Base-by-base conservation (phyloP, 352 stramenopile species). In the Globisporangium rhizosaccharum region DNA sequence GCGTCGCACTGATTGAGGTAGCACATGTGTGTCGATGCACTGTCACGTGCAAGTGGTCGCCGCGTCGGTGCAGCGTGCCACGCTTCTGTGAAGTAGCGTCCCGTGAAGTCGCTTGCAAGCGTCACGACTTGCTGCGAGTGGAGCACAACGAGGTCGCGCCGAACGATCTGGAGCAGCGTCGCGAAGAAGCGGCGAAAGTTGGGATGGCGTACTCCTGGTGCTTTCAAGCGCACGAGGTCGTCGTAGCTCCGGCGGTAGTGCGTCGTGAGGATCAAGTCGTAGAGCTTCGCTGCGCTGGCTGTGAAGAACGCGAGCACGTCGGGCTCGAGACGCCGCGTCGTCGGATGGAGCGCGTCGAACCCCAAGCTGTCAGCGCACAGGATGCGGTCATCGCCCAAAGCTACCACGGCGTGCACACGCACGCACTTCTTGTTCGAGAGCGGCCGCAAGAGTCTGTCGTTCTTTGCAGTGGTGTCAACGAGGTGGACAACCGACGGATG, bases 81-180 rank as follows among this genome's bases (percentile, higher is more conserved):
- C 7, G 74, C 71, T 23, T 76, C 57, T 1, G 87, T 73, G 26
- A 63, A 50, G 57, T 79, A 90, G 0, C 68, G 42, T 3, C 70
- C 72, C 0, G 79, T 90, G 51, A 91, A 94, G 46, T 94, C 84
- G 14, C 61, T 45, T 0, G 78, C 84, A 1, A 94, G 69, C 0
- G 66, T 65, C 42, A 94, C 0, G 23, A 94, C 71, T 47, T 94
- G 82, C 30, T 87, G 75, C 8, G 80, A 91, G 37, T 92, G 79
- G 0, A 91, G 25, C 8, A 59, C 53, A 6, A 72, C 68, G 8
- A 92, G 64, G 7, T 90, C 73, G 0, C 70, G 71, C 11, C 72
- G 73, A n/a, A 88, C 52, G 9, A 83, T 60, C 15, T 67, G 44
- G 10, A 90, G 56, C 33, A 87, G 53, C 0, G 62, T 71, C 2